Base-by-base conservation (phyloP, 306 rosid genomes). In the Alnus glutinosa region DNA sequence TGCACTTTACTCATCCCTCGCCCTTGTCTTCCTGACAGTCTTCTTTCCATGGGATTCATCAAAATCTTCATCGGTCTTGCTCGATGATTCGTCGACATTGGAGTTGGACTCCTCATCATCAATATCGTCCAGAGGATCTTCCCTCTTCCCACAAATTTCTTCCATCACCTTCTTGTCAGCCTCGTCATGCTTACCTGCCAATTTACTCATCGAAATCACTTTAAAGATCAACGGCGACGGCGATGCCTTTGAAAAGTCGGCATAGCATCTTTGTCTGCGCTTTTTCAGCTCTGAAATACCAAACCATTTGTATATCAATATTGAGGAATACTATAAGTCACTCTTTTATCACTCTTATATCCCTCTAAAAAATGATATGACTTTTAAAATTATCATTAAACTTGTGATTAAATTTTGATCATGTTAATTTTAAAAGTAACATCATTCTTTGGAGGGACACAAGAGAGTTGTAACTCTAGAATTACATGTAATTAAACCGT, bases 21-120 rank as follows among this genome's bases (percentile, higher is more conserved):
- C 80, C 88, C 88, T 87, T 78, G 73, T 87, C 81, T 86, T 81
- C 86, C 79, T 78, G 14, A 86, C 97, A 37, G 54, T 19, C 36
- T 85, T 87, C 83, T 86, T 93, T 7, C 92, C 90, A 79, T 89
- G 89, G 68, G 92, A 78, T 75, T 92, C 83, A 46, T 93, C 97
- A 79, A 90, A 83, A 80, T 93, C 97, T 10, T 90, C 89, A 71
- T 93, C 96, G 28, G 28, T 23, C 28, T 23, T 0, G 28, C 28
- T 23, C 28, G 28, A 23, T 23, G 28, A 23, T 23, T 23, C 28
- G 28, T 23, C 28, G 28, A 23, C 83, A 74, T 84, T 83, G 48
- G 73, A 2, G 19, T 5, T 8, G 8, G 4, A 30, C n/a, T 78
- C 87, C 5, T 71, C 68, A 2, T 83, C 91, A 0, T 85, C 87